Evolutionary conservation across 148 eudicot species (phyloP).

Genomic region (Rhododendron vialii): DNA sequence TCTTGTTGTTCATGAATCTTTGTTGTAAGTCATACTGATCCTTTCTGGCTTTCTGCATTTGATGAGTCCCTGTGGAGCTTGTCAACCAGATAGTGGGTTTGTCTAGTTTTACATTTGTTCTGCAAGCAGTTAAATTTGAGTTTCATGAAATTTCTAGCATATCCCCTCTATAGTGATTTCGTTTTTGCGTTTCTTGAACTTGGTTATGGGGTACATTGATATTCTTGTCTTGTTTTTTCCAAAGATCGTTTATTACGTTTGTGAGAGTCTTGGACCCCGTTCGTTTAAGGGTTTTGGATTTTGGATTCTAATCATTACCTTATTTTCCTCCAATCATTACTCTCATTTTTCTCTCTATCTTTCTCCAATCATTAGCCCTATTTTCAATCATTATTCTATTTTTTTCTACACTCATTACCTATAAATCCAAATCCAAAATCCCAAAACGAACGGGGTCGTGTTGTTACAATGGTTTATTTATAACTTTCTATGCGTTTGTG

Average conservation of each 20-base stretch:
- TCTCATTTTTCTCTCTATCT: too few relatives aligned
- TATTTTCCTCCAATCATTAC: too few relatives aligned
- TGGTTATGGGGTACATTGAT: background rate
- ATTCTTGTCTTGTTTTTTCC: background rate
- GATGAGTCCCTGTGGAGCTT: background rate
- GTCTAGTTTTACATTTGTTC: slow-evolving; percentile 7
- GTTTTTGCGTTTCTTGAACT: background rate
- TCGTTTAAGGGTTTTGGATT: too few relatives aligned
- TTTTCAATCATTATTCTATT: too few relatives aligned
- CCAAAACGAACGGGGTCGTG: too few relatives aligned
- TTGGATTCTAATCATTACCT: too few relatives aligned
- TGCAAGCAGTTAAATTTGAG: background rate
- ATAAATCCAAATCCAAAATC: too few relatives aligned
- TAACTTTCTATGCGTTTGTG: background rate
- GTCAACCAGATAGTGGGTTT: background rate
- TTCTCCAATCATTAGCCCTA: too few relatives aligned
- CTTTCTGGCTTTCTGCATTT: background rate
- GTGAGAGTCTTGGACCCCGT: background rate
- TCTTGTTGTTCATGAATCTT: background rate
- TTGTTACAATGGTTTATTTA: background rate
- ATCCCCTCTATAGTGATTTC: background rate
- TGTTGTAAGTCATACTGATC: background rate
- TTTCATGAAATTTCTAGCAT: background rate
- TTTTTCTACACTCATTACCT: too few relatives aligned
- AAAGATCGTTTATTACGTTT: background rate